phyloP scores from a whole-genome alignment of 2,329 filamentous ascomycete species.

The Alternaria burnsii region DNA sequence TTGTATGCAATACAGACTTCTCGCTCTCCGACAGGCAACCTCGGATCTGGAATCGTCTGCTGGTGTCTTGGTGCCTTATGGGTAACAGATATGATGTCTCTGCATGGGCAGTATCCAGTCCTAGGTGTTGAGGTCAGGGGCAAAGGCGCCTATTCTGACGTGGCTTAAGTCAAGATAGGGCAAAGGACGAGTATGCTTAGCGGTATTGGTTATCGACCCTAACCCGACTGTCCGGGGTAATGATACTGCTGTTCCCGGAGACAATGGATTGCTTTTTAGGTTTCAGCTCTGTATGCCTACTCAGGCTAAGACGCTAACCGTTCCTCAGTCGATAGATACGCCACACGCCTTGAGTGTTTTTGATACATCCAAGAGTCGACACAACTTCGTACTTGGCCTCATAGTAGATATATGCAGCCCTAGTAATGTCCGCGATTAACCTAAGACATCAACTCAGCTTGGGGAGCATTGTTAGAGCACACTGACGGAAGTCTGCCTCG shows the following conservation, averaged over 20 bases:
- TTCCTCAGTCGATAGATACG: slow-evolving; percentile 45
- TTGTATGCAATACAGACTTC: slow-evolving; percentile 52
- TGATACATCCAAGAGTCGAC: slow-evolving; percentile 22
- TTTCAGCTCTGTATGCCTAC: slow-evolving; percentile 57
- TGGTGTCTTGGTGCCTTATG: slow-evolving; percentile 46
- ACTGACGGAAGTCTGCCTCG: slow-evolving; percentile 59
- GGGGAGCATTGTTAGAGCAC: slow-evolving; percentile 59
- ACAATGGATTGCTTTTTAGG: slow-evolving; percentile 55
- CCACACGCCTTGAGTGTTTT: slow-evolving; percentile 34
- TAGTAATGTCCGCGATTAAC: slow-evolving; percentile 50
- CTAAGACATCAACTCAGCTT: slow-evolving; percentile 51
- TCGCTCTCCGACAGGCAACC: slow-evolving; percentile 44
- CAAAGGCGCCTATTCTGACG: slow-evolving; percentile 43
- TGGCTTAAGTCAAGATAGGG: slow-evolving; percentile 55
- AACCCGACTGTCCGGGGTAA: slow-evolving; percentile 44
- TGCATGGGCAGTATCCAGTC: not conserved
- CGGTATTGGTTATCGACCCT: slow-evolving; percentile 26
- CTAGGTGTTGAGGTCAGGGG: not conserved
- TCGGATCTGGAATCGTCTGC: slow-evolving; percentile 50
- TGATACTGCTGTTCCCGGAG: slow-evolving; percentile 48
- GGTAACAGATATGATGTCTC: no score
- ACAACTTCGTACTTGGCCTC: slow-evolving; percentile 46
- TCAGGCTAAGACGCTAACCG: slow-evolving; percentile 51
- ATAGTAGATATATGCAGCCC: slow-evolving; percentile 50
- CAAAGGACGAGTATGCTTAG: slow-evolving; percentile 60